Base-by-base conservation (phyloP, 495 filamentous ascomycete species). In the Aspergillus homomorphus region DNA sequence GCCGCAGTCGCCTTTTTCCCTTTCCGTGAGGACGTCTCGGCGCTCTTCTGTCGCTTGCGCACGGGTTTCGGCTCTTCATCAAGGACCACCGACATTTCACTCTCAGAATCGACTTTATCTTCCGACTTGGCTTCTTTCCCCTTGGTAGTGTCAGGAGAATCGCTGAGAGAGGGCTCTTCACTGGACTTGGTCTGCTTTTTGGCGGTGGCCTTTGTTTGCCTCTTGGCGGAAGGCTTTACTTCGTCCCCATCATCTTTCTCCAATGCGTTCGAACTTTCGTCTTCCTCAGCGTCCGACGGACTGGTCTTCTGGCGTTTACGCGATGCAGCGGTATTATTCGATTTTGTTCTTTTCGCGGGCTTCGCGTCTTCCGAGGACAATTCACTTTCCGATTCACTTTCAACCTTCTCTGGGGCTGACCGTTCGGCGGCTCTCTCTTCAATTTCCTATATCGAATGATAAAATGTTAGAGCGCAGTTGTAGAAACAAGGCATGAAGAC, bases 71-170 rank as follows among this genome's bases (percentile, higher is more conserved):
- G 87, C 15, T 83, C 80, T 46, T 91, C 87, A 62, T 92, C 91
- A 21, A 90, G 62, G 16, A 96, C 77, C 1, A 84, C 79, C 7
- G 91, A 96, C 77, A 94, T 78, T 53, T 92, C 90, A 68, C 90
- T 94, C 45, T 88, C 87, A 1, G 88, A 91, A 26, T 79, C 82
- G 18, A 54, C 58, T 24, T 69, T 67, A 30, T 73, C 69, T 28
- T 67, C 56, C 12, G 64, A 21, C 51, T 70, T 66, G n/a, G 61
- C 38, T 16, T 57, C 62, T 41, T 64, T 21, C 12, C 70, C 63
- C 9, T 72, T 61, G n/a, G 28, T 59, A 33, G 69, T 69, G 41
- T 38, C 33, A 14, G 33, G 8, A 28, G 66, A 67, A 15, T 56
- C 63, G 19, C 69, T 66, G 7, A 54, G 15, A 2, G 56, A 58